Conservation (phyloP, 2,329 filamentous ascomycete species). For the Stromatinia cepivora region DNA sequence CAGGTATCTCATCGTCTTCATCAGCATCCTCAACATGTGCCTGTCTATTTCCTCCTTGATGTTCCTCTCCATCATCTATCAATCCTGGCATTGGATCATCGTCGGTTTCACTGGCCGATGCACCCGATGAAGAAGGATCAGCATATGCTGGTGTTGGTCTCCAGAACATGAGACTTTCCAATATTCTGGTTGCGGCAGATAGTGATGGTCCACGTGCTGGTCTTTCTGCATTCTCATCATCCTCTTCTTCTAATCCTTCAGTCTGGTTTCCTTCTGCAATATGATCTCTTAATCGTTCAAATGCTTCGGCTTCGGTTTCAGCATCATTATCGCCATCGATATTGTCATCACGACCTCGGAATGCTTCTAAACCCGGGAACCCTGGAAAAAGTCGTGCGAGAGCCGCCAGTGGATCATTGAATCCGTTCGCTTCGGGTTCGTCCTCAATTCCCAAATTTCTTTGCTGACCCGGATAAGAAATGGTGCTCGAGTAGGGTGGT, state of each 20-base stretch:
- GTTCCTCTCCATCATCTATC: background rate
- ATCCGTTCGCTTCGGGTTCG: constrained; percentile 21
- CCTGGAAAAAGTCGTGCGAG: constrained; percentile 33
- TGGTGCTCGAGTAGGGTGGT: constrained; percentile 39
- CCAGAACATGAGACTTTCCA: constrained; percentile 32
- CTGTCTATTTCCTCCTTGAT: background rate
- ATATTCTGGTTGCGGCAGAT: constrained; percentile 27
- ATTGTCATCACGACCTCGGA: constrained; percentile 16
- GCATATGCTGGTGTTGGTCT: constrained; percentile 16
- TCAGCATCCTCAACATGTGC: constrained; percentile 1
- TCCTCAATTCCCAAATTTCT: constrained; percentile 22
- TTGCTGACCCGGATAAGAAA: constrained; percentile 36
- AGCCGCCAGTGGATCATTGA: constrained; percentile 36
- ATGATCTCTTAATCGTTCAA: constrained; percentile 14
- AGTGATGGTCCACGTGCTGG: constrained; percentile 22
- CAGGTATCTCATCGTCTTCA: background rate
- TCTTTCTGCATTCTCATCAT: constrained; percentile 6
- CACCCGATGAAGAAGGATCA: background rate
- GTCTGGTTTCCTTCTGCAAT: background rate
- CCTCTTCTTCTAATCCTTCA: constrained; percentile 16
- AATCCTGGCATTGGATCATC: constrained; percentile 4
- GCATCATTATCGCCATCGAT: constrained; percentile 14
- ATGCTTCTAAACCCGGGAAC: constrained; percentile 13
- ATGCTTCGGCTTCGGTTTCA: constrained; percentile 2
- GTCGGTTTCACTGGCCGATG: background rate